These are phyloP conservation scores for Daldinia sp. DNA, from an alignment of 2,329 filamentous ascomycete species.

Conservation along the genomic window DNA sequence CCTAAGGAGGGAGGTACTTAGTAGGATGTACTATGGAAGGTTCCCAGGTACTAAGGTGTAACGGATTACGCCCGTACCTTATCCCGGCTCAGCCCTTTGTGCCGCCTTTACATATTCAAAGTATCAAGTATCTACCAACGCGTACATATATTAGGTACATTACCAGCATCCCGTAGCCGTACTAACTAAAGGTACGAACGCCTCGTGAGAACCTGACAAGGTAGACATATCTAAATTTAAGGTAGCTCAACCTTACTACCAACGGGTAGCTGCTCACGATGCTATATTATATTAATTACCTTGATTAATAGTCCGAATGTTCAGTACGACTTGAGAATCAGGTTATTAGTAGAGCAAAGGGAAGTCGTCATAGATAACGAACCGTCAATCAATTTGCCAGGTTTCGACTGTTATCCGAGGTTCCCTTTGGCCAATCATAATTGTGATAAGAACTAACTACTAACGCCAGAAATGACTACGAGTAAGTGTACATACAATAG, in stretches of 20 bases:
- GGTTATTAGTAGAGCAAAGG: constrained; percentile 1
- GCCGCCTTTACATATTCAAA: not conserved
- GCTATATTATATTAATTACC: constrained; percentile 27
- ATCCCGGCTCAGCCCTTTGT: not conserved
- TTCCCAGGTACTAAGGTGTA: not conserved
- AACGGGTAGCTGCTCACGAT: constrained; percentile 29
- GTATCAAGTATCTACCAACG: not conserved
- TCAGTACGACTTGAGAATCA: constrained; percentile 22
- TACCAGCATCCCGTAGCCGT: not conserved
- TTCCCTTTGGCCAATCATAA: constrained; percentile 13
- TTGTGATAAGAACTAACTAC: not conserved
- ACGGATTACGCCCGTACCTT: constrained; percentile 6
- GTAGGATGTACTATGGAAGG: too few relatives aligned
- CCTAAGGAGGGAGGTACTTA: too few relatives aligned
- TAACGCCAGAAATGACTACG: not conserved
- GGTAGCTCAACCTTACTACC: constrained; percentile 1
- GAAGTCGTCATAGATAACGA: constrained; percentile 20
- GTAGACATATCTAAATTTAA: not conserved
- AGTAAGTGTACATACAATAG: not conserved
- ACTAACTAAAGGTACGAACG: not conserved
- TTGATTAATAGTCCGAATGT: constrained; percentile 26
- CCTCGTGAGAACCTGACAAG: not conserved
- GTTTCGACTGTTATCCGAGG: constrained; percentile 27
- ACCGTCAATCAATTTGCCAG: constrained; percentile 4
- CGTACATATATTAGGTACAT: not conserved